A percentile compares a stretch with the other conserved stretches of the same genome.
Conservation (phyloP, 1,284 basidiomycete species). For the Cystobasidium sp. region DNA sequence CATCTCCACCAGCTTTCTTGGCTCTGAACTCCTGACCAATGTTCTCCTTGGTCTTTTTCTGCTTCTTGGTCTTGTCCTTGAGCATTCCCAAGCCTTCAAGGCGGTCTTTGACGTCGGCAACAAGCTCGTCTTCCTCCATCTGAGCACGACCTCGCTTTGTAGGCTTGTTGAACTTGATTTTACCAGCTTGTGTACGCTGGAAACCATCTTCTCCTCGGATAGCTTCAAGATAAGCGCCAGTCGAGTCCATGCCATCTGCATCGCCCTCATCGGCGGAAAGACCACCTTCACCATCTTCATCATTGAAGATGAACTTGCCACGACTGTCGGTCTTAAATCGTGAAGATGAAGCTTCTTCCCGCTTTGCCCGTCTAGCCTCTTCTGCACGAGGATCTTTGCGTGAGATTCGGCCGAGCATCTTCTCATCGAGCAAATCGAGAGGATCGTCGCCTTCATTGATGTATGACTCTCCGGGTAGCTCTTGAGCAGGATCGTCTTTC, state of each 20-base stretch:
- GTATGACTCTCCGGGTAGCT: conserved; percentile 55
- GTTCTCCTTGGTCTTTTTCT: conserved; percentile 63
- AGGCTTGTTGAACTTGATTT: conserved; percentile 88
- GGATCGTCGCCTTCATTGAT: conserved; percentile 90
- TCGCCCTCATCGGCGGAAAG: conserved; percentile 55
- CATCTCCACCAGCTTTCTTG: conserved; percentile 83
- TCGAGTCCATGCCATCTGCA: conserved; percentile 61
- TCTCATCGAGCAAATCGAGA: conserved; percentile 88
- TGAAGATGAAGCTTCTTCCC: conserved; percentile 6
- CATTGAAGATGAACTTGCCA: conserved; percentile 88
- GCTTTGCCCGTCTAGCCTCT: conserved; percentile 9
- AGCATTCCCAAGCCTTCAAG: conserved; percentile 48
- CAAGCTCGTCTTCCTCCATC: conserved; percentile 62
- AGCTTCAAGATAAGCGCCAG: conserved; percentile 76
- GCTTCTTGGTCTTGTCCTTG: conserved; percentile 60
- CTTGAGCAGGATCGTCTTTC: conserved; percentile 56
- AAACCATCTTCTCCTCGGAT: conserved; percentile 86
- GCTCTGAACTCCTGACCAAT: conserved; percentile 80
- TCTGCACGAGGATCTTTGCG: conserved; percentile 62
- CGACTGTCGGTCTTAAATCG: conserved; percentile 84
- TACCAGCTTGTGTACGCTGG: conserved; percentile 78
- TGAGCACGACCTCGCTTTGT: conserved; percentile 72
- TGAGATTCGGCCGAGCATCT: conserved; percentile 72
- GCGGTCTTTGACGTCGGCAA: conserved; percentile 63
- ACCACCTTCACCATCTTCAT: conserved; percentile 59